A percentile compares a stretch with the other conserved stretches of the same genome.
These are phyloP conservation scores for Moniliella sp. DNA, from an alignment of 1,284 basidiomycete species.

Conservation along the genomic window DNA sequence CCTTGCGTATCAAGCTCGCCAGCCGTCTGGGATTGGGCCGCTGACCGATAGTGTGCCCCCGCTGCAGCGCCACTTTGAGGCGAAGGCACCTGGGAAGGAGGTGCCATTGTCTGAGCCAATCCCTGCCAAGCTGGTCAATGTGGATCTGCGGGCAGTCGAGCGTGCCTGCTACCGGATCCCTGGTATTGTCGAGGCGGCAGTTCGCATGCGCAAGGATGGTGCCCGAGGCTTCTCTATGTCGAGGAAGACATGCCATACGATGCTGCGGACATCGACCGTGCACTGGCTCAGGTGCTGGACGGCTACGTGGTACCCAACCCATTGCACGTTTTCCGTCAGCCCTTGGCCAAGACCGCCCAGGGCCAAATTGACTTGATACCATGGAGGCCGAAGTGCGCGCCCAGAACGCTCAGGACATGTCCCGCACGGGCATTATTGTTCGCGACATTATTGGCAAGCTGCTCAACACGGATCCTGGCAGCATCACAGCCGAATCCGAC, in stretches of 20 bases:
- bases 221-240: constrained; percentile 31
- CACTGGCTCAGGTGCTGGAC: constrained; percentile 29
- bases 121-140: constrained; percentile 27
- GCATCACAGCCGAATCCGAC: constrained; percentile 32
- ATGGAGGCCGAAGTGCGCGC: constrained; percentile 32
- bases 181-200: constrained; percentile 30
- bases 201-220: constrained; percentile 28
- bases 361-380: constrained; percentile 28
- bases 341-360: constrained; percentile 22
- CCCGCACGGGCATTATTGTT: constrained; percentile 25
- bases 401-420: constrained; percentile 31
- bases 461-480: constrained; percentile 29
- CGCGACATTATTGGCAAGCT: constrained; percentile 30
- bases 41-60: constrained; percentile 30
- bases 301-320: constrained; percentile 33
- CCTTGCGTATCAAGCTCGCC: constrained; percentile 33
- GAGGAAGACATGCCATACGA: constrained; percentile 32
- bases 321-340: constrained; percentile 33
- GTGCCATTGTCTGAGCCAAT: constrained; percentile 29
- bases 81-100: constrained; percentile 28
- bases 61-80: constrained; percentile 32
- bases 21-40: constrained; percentile 28
- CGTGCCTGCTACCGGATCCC: constrained; percentile 33
- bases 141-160: constrained; percentile 30
- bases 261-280: constrained; percentile 31